Percentiles rank a stretch among this genome's conserved stretches.
Evolutionary conservation across 495 filamentous ascomycete species (phyloP).

Genomic region (Patellaria atrata): DNA sequence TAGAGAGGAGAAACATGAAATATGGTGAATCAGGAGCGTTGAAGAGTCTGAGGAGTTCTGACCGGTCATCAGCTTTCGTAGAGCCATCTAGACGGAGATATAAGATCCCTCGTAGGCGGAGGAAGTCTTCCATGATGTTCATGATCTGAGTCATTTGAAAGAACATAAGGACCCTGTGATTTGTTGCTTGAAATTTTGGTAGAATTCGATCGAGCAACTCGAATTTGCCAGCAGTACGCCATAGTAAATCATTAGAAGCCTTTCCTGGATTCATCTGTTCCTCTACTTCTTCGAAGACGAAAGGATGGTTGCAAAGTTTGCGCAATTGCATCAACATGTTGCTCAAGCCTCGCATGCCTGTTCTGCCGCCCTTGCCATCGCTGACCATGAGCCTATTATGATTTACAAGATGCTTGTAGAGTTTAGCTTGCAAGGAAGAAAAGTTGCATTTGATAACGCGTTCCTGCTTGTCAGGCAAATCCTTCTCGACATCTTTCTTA

Average conservation of each 20-base stretch:
- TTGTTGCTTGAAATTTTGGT: constrained; percentile 78
- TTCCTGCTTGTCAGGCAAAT: constrained; percentile 95
- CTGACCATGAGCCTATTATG: constrained; percentile 88
- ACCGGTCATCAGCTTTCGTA: constrained; percentile 94
- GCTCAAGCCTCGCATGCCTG: constrained; percentile 84
- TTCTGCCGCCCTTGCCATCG: constrained; percentile 92
- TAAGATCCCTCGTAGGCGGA: constrained; percentile 62
- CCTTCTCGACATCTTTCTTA: constrained; percentile 99
- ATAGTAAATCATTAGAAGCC: constrained; percentile 79
- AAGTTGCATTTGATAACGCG: constrained; percentile 98
- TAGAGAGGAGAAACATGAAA: constrained; percentile 97
- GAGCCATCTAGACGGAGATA: constrained; percentile 92
- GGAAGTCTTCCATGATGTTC: constrained; percentile 99
- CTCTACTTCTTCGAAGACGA: constrained; percentile 95
- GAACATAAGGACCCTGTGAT: constrained; percentile 95
- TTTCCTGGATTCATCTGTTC: constrained; percentile 90
- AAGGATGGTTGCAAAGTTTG: constrained; percentile 98
- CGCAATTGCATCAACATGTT: constrained; percentile 99
- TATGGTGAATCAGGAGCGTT: constrained; percentile 82
- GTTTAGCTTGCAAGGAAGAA: constrained; percentile 78
- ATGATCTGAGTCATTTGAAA: constrained; percentile 99
- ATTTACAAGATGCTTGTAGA: constrained; percentile 93
- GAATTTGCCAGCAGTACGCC: constrained; percentile 95
- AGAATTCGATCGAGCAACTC: constrained; percentile 85
- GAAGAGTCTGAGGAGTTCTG: constrained; percentile 74